These are phyloP conservation scores for Colletotrichum tofieldiae DNA, from an alignment of 2,329 filamentous ascomycete species.

Conservation along the genomic window DNA sequence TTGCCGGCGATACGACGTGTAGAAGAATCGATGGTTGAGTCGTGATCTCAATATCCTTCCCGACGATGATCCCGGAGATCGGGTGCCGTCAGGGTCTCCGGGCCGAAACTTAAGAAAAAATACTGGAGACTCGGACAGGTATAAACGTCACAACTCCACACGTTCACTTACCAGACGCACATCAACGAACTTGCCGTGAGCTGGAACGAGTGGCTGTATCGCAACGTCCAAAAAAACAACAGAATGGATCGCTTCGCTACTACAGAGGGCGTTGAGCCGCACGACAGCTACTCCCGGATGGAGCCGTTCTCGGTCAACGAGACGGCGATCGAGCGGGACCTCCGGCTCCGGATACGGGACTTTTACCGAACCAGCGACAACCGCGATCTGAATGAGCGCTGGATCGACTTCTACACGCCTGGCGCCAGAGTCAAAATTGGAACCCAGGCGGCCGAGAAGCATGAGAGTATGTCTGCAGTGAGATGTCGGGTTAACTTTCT, in stretches of 20 bases:
- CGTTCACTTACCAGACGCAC: background rate
- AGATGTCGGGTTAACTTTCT: background rate
- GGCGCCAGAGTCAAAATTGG: constrained; percentile 37
- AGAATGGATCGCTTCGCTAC: constrained; percentile 26
- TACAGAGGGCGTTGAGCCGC: constrained; percentile 35
- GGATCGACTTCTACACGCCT: constrained; percentile 38
- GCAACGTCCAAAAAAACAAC: background rate
- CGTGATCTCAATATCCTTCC: background rate
- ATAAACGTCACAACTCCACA: constrained; percentile 29
- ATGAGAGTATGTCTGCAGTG: constrained; percentile 25
- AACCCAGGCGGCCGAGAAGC: constrained; percentile 23
- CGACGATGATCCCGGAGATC: constrained; percentile 25
- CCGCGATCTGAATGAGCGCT: constrained; percentile 28
- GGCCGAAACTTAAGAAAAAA: constrained; percentile 22
- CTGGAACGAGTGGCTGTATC: background rate
- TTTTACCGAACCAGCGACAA: constrained; percentile 43
- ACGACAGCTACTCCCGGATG: constrained; percentile 41
- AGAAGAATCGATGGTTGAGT: background rate
- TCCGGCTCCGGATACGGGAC: constrained; percentile 41
- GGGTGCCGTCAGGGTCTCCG: constrained; percentile 29
- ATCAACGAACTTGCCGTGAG: background rate
- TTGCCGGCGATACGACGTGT: background rate
- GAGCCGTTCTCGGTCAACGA: constrained; percentile 36
- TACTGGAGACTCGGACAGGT: constrained; percentile 12
- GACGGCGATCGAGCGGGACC: constrained; percentile 41